Evolutionary conservation across 176 grass and related monocot species (phyloP).

Genomic region (Raddia guianensis): DNA sequence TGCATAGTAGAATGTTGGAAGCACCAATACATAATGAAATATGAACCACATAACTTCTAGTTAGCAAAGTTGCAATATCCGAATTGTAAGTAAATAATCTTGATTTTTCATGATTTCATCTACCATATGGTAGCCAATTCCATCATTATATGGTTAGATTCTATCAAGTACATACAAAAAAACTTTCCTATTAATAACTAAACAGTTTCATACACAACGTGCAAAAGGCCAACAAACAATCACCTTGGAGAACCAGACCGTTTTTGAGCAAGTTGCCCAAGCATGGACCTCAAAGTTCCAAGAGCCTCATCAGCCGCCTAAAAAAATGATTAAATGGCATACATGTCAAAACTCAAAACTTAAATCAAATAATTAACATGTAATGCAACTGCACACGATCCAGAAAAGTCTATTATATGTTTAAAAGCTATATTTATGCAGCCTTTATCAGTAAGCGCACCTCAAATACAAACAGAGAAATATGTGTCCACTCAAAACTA

Average conservation of each 20-base stretch:
- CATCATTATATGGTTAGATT: constrained; percentile 3
- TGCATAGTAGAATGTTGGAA: neutral
- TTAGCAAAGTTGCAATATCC: constrained; percentile 3
- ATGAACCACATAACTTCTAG: constrained; percentile 5
- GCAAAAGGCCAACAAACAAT: constrained; percentile 33
- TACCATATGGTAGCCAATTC: neutral
- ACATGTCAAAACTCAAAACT: constrained; percentile 28
- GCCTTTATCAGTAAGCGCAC: neutral
- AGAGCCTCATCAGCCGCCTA: constrained; percentile 95
- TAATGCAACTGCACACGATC: constrained; percentile 4
- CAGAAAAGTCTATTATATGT: constrained; percentile 3
- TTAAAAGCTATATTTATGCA: neutral
- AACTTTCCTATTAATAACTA: constrained; percentile 17
- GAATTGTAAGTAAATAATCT: neutral
- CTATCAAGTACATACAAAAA: constrained; percentile 20
- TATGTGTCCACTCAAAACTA: neutral
- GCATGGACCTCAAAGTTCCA: constrained; percentile 84
- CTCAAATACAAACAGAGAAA: constrained; percentile 12
- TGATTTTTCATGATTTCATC: neutral
- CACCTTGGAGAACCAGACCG: constrained; percentile 82
- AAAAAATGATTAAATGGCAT: constrained; percentile 10
- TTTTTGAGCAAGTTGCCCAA: constrained; percentile 78
- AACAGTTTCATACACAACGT: neutral
- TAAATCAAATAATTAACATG: constrained; percentile 17
- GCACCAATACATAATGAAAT: constrained; percentile 27